Evolutionary conservation across 164 flowering plant species (phyloP).

Genomic region (Berberis thunbergii): DNA sequence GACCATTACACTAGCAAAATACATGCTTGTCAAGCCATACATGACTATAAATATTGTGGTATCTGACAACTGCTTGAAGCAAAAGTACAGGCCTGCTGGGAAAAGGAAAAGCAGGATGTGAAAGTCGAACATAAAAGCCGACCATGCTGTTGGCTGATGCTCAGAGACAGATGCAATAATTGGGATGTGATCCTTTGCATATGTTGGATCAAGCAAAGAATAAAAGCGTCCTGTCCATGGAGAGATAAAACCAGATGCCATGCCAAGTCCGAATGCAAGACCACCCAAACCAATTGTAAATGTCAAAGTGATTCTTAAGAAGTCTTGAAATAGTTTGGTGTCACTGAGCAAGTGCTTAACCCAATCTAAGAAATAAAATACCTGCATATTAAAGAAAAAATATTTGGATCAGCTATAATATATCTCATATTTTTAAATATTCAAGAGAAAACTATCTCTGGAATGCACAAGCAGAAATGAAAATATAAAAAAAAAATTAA

Average conservation of each 20-base stretch:
- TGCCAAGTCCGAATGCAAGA: slow-evolving; percentile 82
- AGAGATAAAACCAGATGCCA: slow-evolving; percentile 93
- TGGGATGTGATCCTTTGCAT: slow-evolving; percentile 98
- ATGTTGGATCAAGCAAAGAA: slow-evolving; percentile 94
- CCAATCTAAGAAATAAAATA: slow-evolving; percentile 89
- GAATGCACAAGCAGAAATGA: too few species aligned
- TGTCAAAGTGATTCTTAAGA: slow-evolving; percentile 81
- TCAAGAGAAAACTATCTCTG: background rate
- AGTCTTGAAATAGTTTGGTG: slow-evolving; percentile 68
- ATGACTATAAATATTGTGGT: slow-evolving; percentile 93
- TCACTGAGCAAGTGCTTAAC: slow-evolving; percentile 75
- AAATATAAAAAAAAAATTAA: too few species aligned
- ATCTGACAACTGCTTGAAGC: slow-evolving; percentile 94
- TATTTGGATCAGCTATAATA: background rate
- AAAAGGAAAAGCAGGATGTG: slow-evolving; percentile 90
- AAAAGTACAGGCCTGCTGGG: slow-evolving; percentile 96
- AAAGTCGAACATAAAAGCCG: slow-evolving; percentile 99
- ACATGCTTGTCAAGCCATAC: slow-evolving; percentile 99
- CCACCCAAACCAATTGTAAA: slow-evolving; percentile 61
- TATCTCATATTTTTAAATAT: background rate
- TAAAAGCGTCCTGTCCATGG: slow-evolving; percentile 99
- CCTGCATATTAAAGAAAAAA: slow-evolving; percentile 34
- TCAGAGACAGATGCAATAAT: slow-evolving; percentile 98
- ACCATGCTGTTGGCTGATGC: slow-evolving; percentile 99
- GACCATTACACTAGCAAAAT: slow-evolving; percentile 99